A percentile compares a stretch with the other conserved stretches of the same genome.
phyloP scores from a whole-genome alignment of 2,329 filamentous ascomycete species.

The Cladophialophora exuberans region DNA sequence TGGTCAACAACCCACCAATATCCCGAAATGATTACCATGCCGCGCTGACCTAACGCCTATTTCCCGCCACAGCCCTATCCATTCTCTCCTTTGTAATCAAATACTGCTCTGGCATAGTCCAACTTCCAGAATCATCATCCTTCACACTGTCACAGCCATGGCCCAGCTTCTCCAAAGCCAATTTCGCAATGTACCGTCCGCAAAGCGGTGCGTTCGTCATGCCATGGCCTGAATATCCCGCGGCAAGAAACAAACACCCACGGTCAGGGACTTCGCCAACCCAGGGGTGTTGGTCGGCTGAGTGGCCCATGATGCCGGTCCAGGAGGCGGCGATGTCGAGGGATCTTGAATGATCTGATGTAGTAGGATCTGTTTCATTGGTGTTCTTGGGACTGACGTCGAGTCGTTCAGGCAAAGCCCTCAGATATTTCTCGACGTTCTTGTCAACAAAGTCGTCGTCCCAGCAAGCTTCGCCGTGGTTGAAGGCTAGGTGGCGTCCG shows the following conservation, averaged over 20 bases:
- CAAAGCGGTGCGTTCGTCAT: slow-evolving; percentile 55
- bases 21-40: no score
- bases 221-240: slow-evolving; percentile 68
- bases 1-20: no score
- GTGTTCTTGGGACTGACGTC: slow-evolving; percentile 36
- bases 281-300: slow-evolving; percentile 55
- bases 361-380: slow-evolving; percentile 26
- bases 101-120: no score
- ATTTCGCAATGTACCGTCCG: slow-evolving; percentile 25
- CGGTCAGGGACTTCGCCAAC: slow-evolving; percentile 54
- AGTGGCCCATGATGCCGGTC: slow-evolving; percentile 58
- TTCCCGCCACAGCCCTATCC: no score
- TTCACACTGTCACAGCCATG: no score
- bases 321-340: slow-evolving; percentile 37
- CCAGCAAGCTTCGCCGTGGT: slow-evolving; percentile 51
- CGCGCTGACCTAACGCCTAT: no score
- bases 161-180: slow-evolving; percentile 18
- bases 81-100: no score
- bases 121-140: no score
- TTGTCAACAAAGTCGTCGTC: slow-evolving; percentile 56
- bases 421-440: slow-evolving; percentile 46
- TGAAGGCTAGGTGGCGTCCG: slow-evolving; percentile 46
- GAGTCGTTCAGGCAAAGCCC: slow-evolving; percentile 42
- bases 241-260: slow-evolving; percentile 58
- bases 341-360: not conserved